Base-by-base conservation (phyloP, 148 eudicot species). In the Simmondsia chinensis region DNA sequence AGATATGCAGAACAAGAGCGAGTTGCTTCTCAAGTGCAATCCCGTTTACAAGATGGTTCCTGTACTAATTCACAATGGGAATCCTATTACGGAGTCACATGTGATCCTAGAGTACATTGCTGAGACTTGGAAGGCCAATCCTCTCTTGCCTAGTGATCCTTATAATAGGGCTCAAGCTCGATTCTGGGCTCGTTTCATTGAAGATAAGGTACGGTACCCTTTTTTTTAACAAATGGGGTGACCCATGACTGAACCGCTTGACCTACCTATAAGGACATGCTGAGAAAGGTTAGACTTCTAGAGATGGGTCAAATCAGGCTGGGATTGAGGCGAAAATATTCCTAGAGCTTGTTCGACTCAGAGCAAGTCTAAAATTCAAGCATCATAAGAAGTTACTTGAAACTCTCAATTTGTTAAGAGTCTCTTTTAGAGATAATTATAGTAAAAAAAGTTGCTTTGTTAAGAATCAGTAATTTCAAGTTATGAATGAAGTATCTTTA, bases 21-120 rank as follows among this genome's bases (percentile, higher is more conserved):
- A 21, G 17, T 12, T 48, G 6, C 48, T 61, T 53, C 21, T 61
- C 11, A 47, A 50, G 14, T 35, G 23, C n/a, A 71, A 71, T 38
- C 75, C 77, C 9, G 14, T 71, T 26, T 50, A 67, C 60, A 64
- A 74, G 48, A 60, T 60, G 43, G 40, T 78, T 2, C 80, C 80
- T 1, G 74, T 73, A 30, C 43, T 73, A 22, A n/a, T 73, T 8
- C 79, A 70, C 54, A 58, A 70, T 30, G 72, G 61, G 11, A 70
- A 63, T 10, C 46, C 74, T 1, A 61, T 74, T 12, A 13, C 33
- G 13, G 77, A 74, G 55, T 74, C 80, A 0, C 19, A 67, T 17
- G 54, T 71, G 33, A 74, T 79, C 43, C 55, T 74, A 8, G 75
- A 79, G 50, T 71, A 65, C 60, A 68, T 79, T 12, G 77, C 71